A percentile compares a stretch with the other conserved stretches of the same genome.
These are phyloP conservation scores for Cyclocybe cylindracea DNA, from an alignment of 768 basidiomycete species.

Conservation along the genomic window DNA sequence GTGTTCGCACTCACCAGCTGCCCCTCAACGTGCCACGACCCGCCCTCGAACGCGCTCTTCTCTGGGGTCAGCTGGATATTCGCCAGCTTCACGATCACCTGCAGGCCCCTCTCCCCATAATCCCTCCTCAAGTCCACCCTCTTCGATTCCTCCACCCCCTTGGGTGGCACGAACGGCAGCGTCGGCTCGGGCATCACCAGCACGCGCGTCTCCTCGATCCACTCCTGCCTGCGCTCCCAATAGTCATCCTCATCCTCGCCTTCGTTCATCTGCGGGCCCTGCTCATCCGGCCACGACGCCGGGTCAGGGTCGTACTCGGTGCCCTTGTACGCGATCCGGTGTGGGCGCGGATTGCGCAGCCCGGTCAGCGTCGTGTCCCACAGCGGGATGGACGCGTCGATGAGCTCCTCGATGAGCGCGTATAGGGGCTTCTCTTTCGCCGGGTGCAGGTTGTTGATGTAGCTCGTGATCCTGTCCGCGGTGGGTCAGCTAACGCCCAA, in stretches of 20 bases:
- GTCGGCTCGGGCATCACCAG: constrained; percentile 22
- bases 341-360: neutral
- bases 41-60: constrained; percentile 24
- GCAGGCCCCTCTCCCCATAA: constrained; percentile 13
- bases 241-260: constrained; percentile 19
- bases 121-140: constrained; percentile 11
- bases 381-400: constrained; percentile 29
- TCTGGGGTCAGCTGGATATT: constrained; percentile 33
- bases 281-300: constrained; percentile 8
- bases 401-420: constrained; percentile 24
- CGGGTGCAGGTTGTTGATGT: constrained; percentile 46
- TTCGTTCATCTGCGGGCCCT: constrained; percentile 15
- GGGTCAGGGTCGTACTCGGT: constrained; percentile 19
- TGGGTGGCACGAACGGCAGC: constrained; percentile 4
- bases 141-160: neutral
- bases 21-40: constrained; percentile 32
- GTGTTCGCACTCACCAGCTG: constrained; percentile 14
- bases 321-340: constrained; percentile 14
- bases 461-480: constrained; percentile 31
- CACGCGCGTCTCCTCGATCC: constrained; percentile 9
- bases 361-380: constrained; percentile 29
- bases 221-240: constrained; percentile 13
- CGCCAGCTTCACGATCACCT: constrained; percentile 27
- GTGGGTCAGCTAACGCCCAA: neutral
- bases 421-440: constrained; percentile 23